A percentile compares a stretch with the other conserved stretches of the same genome.
Conservation (phyloP, 306 rosid species). For the Quercus mongolica region DNA sequence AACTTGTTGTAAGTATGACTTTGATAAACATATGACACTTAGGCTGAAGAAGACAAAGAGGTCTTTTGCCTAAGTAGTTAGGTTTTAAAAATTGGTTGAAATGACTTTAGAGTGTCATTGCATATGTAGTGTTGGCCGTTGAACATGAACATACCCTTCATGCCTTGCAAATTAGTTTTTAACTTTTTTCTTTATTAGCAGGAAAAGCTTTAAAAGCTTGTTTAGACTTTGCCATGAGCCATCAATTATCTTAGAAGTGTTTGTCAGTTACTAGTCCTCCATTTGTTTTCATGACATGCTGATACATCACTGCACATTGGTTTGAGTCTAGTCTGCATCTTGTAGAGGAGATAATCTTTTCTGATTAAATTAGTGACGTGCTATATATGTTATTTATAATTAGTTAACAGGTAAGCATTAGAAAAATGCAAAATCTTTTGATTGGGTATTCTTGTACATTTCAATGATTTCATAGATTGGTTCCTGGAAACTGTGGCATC, state of each 20-base stretch:
- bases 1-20: conserved; percentile 79
- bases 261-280: background rate
- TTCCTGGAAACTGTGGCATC: background rate
- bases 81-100: background rate
- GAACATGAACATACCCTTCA: background rate
- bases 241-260: background rate
- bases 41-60: conserved; percentile 4
- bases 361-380: background rate
- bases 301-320: background rate
- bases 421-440: background rate
- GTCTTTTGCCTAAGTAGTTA: background rate
- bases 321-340: background rate
- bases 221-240: no score
- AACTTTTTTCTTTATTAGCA: no score
- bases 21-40: conserved; percentile 11
- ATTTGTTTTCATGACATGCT: background rate
- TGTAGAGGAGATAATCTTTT: background rate
- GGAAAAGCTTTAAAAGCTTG: no score
- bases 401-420: background rate
- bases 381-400: background rate
- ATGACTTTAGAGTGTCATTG: background rate
- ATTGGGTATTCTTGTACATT: background rate
- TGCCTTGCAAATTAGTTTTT: no score
- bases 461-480: background rate
- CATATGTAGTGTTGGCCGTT: background rate